Base-by-base conservation (phyloP, 768 basidiomycete genomes). In the Psilocybe tampanensis region DNA sequence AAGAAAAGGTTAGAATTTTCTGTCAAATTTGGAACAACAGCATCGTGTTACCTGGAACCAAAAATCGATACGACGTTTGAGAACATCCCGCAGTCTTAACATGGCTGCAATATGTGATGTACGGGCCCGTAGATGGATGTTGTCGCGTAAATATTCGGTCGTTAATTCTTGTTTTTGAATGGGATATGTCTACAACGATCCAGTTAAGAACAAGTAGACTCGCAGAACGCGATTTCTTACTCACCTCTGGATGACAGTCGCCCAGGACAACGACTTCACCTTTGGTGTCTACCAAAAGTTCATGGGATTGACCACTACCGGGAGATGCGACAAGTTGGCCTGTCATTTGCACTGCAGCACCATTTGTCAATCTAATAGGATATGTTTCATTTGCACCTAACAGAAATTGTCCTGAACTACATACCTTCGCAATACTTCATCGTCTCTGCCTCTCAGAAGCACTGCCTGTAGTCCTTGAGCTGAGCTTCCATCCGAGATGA, bases 131-230 rank as follows among this genome's bases (percentile, higher is more conserved):
- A 99, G 71, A 75, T 98, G 95, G 3, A 86, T 84, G 66, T 95
- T 80, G 56, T 95, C 90, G 8, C 96, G 84, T 26, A 97, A 80
- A 65, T 92, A 89, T 59, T 94, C 89, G 1, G 81, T 72, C 2
- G 91, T 85, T 11, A 94, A 80, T 24, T 85, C 72, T 71, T 98
- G 87, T 70, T 97, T 98, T 72, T 95, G 95, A 50, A 97, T 94
- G 0, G 94, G 94, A 71, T 96, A 98, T 44, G 73, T 74, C 94
- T 94, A 33, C 29, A 55, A 43, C 53, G 18, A 4, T 52, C 18
- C 44, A 39, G 23, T 22, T 19, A 26, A 17, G n/a, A 18, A 22
- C 22, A 3, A n/a, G n/a, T n/a, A n/a, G n/a, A n/a, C n/a, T 8
- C 11, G 34, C 3, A 23, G 15, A 11, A 23, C 52, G 18, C 17